Conservation (phyloP, 768 basidiomycete genomes). For the Cyclocybe aegerita region DNA sequence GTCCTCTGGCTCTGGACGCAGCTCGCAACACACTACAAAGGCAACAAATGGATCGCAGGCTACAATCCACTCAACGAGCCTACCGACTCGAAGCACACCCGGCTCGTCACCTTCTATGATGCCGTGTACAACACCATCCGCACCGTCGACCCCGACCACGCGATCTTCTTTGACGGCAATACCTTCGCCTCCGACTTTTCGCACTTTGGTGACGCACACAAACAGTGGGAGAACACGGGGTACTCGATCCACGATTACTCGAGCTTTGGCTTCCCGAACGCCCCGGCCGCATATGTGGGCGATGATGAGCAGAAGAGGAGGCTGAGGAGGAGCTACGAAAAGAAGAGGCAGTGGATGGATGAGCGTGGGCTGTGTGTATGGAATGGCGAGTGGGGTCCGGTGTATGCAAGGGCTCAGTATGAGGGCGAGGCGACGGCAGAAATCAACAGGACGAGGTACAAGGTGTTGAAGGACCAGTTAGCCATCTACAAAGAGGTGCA, state of each 20-base stretch:
- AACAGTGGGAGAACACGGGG: slow-evolving; percentile 67
- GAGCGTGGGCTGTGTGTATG: slow-evolving; percentile 62
- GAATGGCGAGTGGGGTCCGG: slow-evolving; percentile 87
- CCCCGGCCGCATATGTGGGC: slow-evolving; percentile 53
- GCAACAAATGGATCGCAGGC: slow-evolving; percentile 81
- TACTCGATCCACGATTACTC: slow-evolving; percentile 83
- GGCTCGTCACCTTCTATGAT: slow-evolving; percentile 68
- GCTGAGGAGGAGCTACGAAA: slow-evolving; percentile 59
- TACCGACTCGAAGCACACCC: slow-evolving; percentile 65
- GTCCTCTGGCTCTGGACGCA: slow-evolving; percentile 75
- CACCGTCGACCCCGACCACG: slow-evolving; percentile 64
- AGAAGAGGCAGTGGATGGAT: slow-evolving; percentile 80
- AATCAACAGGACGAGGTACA: slow-evolving; percentile 66
- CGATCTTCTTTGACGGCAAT: slow-evolving; percentile 82
- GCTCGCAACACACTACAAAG: slow-evolving; percentile 72
- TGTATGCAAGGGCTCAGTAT: slow-evolving; percentile 66
- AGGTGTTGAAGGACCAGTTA: slow-evolving; percentile 72
- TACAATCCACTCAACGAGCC: slow-evolving; percentile 88
- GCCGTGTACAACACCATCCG: slow-evolving; percentile 71
- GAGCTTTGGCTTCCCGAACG: slow-evolving; percentile 67
- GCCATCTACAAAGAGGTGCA: slow-evolving; percentile 63
- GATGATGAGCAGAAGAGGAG: slow-evolving; percentile 51
- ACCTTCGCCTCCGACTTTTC: slow-evolving; percentile 82
- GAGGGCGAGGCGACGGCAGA: slow-evolving; percentile 58
- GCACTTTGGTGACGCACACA: slow-evolving; percentile 62